Evolutionary conservation across 2,329 filamentous ascomycete genomes (phyloP), one percentile per base, ranked within the genome.

Genomic region (Phoma sp.): DNA sequence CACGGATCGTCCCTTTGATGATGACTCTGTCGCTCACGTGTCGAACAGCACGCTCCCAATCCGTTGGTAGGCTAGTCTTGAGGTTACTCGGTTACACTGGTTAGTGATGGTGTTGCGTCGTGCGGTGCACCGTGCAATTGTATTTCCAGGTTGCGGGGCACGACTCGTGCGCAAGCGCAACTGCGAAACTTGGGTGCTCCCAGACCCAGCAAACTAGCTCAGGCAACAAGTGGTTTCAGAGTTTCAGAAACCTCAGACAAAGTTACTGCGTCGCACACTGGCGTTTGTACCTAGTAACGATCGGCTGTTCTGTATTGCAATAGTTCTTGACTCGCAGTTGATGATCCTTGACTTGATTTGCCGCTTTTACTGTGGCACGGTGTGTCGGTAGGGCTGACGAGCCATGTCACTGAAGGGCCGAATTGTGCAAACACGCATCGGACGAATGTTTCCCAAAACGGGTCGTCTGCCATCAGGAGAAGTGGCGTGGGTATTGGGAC

Each of bases 401-500:
- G 29, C 41, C 44, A 41, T 40, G 27, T 40, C 23, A 24, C 10
- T 43, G 40, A 45, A 55, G 36, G 45, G 14, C 52, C 52, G 52
- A 49, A 39, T 30, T 46, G 24, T 41, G 41, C 37, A 36, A 37
- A 22, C n/a, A 25, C 46, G 52, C 37, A 18, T 49, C 52, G 46
- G 41, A 46, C 36, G 51, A 41, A 38, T 41, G 44, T 49, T 36
- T 41, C 32, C 37, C 33, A 24, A 18, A 11, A 7, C 8, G 14
- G 22, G 18, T 10, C 13, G 13, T 4, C 10, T 11, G 32, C 32
- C 32, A 33, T 33, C 13, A 29, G 25, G 40, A 41, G 52, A 46
- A 46, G 42, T 30, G 37, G 45, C 27, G 42, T 14, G 40, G 40
- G n/a, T 10, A 46, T 37, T 4, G 36, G 35, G 41, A 13, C 36